Evolutionary conservation across 2,329 filamentous ascomycete genomes (phyloP).

Genomic region (Cylindrodendrum hubeiense): DNA sequence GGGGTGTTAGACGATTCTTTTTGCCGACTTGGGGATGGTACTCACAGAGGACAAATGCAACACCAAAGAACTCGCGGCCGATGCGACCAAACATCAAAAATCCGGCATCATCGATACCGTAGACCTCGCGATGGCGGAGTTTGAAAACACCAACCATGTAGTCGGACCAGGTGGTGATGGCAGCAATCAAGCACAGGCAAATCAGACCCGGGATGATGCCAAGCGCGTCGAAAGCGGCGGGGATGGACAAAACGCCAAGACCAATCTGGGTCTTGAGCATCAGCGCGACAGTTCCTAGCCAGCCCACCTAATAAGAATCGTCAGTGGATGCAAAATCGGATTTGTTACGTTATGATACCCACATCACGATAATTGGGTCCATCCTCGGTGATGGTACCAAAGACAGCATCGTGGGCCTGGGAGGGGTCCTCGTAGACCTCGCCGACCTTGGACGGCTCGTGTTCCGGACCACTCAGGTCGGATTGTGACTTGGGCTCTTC

Average conservation of each 20-base stretch:
- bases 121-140: conserved; percentile 60
- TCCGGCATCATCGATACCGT: conserved; percentile 65
- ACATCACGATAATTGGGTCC: neutral
- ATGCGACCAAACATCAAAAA: conserved; percentile 58
- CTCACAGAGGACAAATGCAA: conserved; percentile 50
- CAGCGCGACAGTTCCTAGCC: conserved; percentile 56
- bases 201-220: conserved; percentile 61
- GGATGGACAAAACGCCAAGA: conserved; percentile 60
- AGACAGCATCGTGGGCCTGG: neutral
- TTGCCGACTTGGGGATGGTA: neutral
- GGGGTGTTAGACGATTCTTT: neutral
- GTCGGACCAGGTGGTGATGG: conserved; percentile 61
- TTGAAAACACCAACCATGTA: conserved; percentile 66
- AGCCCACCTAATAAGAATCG: conserved; percentile 47
- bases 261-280: conserved; percentile 62
- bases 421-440: too few relatives aligned
- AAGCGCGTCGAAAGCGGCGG: conserved; percentile 56
- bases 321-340: neutral
- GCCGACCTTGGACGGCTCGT: too few relatives aligned
- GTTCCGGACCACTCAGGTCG: too few relatives aligned
- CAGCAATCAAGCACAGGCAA: conserved; percentile 52
- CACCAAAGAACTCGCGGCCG: conserved; percentile 56
- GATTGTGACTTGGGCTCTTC: too few relatives aligned
- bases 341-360: neutral
- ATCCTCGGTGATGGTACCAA: neutral